Percentiles rank a stretch among this genome's conserved stretches.
Evolutionary conservation across 352 stramenopile genomes (phyloP).

Genomic region (Globisporangium emineosum): DNA sequence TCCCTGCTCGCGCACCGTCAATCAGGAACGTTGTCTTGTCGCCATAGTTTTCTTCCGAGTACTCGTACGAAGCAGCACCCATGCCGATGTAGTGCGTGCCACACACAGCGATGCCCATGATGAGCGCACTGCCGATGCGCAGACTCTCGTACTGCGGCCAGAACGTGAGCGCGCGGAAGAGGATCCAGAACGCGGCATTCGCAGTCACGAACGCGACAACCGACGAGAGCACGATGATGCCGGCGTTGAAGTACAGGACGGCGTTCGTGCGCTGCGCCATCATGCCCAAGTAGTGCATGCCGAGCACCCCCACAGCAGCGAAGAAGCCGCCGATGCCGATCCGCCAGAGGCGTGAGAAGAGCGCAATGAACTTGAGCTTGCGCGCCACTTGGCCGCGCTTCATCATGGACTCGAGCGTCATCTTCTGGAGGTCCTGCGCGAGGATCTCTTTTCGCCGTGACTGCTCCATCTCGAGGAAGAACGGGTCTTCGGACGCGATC

Average conservation of each 20-base stretch:
- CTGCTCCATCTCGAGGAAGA: conserved; percentile 62
- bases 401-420: conserved; percentile 40
- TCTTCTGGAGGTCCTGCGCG: conserved; percentile 35
- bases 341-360: conserved; percentile 55
- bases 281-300: conserved; percentile 80
- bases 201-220: conserved; percentile 55
- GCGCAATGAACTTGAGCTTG: conserved; percentile 52
- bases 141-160: conserved; percentile 51
- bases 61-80: conserved; percentile 37
- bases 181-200: conserved; percentile 64
- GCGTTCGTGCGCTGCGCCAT: conserved; percentile 48
- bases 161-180: conserved; percentile 67
- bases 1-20: conserved; percentile 26
- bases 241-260: conserved; percentile 35
- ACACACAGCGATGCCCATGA: conserved; percentile 67
- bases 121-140: conserved; percentile 45
- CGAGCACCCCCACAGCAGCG: conserved; percentile 54
- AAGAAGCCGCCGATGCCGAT: conserved; percentile 50
- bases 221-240: conserved; percentile 43
- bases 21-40: conserved; percentile 27
- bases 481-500: conserved; percentile 54
- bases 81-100: conserved; percentile 63
- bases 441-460: conserved; percentile 30
- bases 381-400: conserved; percentile 43
- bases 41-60: conserved; percentile 29